These are phyloP conservation scores for Metschnikowia lunata DNA, from an alignment of 805 yeast genomes.

Conservation along the genomic window DNA sequence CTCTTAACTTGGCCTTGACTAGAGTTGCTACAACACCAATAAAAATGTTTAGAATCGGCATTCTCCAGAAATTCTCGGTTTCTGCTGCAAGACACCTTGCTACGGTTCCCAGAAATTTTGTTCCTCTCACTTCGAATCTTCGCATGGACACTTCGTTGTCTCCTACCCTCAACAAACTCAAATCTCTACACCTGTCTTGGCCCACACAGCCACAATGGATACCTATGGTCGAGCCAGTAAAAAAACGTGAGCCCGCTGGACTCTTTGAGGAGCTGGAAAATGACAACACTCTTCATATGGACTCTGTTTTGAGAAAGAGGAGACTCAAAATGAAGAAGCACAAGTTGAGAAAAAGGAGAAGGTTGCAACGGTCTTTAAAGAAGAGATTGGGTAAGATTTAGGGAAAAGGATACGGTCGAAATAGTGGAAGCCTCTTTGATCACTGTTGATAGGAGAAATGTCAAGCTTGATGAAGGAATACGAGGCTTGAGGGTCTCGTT, in stretches of 20 bases:
- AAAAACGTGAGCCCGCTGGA: not conserved
- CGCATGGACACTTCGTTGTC: constrained; percentile 5
- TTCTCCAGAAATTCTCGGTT: constrained; percentile 6
- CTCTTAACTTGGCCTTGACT: not conserved
- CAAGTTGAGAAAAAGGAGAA: constrained; percentile 95
- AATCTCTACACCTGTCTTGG: constrained; percentile 2
- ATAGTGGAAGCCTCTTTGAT: no score
- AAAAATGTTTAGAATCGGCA: constrained; percentile 9
- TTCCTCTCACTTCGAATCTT: not conserved
- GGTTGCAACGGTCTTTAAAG: constrained; percentile 79
- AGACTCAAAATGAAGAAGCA: constrained; percentile 96
- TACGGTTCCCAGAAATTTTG: constrained; percentile 2
- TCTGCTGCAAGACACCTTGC: constrained; percentile 9
- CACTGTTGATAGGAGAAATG: no score
- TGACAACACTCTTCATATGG: constrained; percentile 42
- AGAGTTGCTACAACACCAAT: not conserved
- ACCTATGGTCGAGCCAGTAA: constrained; percentile 8
- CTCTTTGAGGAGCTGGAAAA: constrained; percentile 1
- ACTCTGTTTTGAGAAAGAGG: constrained; percentile 79
- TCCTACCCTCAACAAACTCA: constrained; percentile 4
- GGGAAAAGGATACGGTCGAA: not conserved
- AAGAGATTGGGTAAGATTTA: constrained; percentile 55
- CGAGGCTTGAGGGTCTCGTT: no score
- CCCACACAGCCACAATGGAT: constrained; percentile 3
- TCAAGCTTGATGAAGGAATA: no score